These are phyloP conservation scores for Vinca minor DNA, from an alignment of 257 asterid genomes.

Conservation along the genomic window DNA sequence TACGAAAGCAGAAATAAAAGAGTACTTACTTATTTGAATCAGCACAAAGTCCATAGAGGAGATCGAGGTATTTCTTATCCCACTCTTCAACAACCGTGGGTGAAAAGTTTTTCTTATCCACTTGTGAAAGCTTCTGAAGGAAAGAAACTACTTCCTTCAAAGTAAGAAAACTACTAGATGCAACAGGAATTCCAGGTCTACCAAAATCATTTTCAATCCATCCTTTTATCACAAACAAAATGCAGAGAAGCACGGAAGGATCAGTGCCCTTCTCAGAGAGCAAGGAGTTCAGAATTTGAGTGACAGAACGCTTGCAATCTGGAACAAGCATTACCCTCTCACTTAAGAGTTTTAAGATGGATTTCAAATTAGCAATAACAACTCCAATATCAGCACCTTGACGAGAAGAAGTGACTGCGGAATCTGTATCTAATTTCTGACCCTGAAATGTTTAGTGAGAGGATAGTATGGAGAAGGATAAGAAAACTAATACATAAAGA, in stretches of 20 bases:
- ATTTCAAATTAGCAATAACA: constrained; percentile 66
- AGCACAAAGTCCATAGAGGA: constrained; percentile 94
- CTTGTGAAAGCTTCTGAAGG: constrained; percentile 96
- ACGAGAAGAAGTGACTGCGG: constrained; percentile 90
- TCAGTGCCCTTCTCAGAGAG: constrained; percentile 88
- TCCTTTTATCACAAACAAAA: constrained; percentile 75
- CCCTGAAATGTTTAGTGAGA: constrained; percentile 40
- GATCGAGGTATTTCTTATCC: constrained; percentile 83
- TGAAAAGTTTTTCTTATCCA: constrained; percentile 76
- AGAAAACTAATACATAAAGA: not conserved
- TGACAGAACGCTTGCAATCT: constrained; percentile 86
- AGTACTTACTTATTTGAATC: constrained; percentile 66
- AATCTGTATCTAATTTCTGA: constrained; percentile 84
- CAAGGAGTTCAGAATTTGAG: constrained; percentile 73
- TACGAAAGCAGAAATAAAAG: constrained; percentile 12
- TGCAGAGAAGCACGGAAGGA: constrained; percentile 84
- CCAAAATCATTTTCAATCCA: constrained; percentile 85
- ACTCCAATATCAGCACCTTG: constrained; percentile 93
- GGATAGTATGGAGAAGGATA: not conserved
- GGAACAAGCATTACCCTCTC: constrained; percentile 88
- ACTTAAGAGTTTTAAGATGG: constrained; percentile 68
- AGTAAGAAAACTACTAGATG: constrained; percentile 58
- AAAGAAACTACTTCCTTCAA: constrained; percentile 86
- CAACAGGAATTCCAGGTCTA: constrained; percentile 71
- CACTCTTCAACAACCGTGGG: constrained; percentile 66